These are phyloP conservation scores for Borovskyia barvae DNA, from an alignment of 208 protist genomes.

Conservation along the genomic window DNA sequence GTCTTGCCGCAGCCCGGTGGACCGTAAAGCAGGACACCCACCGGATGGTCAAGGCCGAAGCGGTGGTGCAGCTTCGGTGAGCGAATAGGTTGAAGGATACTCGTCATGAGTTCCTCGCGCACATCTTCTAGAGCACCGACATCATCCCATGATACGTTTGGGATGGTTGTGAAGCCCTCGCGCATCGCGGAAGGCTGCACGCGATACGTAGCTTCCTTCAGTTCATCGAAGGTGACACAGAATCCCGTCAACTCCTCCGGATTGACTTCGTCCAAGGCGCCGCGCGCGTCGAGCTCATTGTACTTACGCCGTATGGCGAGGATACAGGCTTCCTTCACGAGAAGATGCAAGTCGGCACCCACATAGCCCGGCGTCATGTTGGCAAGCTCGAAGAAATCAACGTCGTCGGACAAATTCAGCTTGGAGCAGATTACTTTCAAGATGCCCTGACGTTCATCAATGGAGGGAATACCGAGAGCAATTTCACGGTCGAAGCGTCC, in stretches of 20 bases:
- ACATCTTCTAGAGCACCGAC: constrained; percentile 97
- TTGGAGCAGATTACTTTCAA: constrained; percentile 82
- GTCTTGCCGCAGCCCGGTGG: constrained; percentile 99
- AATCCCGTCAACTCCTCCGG: constrained; percentile 61
- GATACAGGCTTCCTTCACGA: constrained; percentile 94
- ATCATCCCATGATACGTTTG: constrained; percentile 97
- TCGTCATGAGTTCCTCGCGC: constrained; percentile 90
- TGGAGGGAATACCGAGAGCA: constrained; percentile 94
- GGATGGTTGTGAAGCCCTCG: constrained; percentile 96
- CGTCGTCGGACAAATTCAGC: constrained; percentile 76
- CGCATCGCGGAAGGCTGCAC: constrained; percentile 98
- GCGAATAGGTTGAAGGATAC: constrained; percentile 92
- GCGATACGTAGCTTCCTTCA: constrained; percentile 90
- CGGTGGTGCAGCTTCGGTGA: constrained; percentile 88
- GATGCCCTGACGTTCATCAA: constrained; percentile 89
- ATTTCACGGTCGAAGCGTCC: constrained; percentile 99
- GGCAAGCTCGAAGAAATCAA: constrained; percentile 95
- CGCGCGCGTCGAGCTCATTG: constrained; percentile 52
- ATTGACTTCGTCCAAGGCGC: constrained; percentile 15
- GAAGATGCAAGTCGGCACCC: constrained; percentile 96
- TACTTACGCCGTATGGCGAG: constrained; percentile 86
- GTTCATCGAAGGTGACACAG: constrained; percentile 76
- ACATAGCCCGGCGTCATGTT: constrained; percentile 97
- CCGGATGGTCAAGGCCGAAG: constrained; percentile 86
- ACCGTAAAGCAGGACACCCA: constrained; percentile 98